These are phyloP conservation scores for Daldinia grandis DNA, from an alignment of 495 filamentous ascomycete genomes.

Conservation along the genomic window DNA sequence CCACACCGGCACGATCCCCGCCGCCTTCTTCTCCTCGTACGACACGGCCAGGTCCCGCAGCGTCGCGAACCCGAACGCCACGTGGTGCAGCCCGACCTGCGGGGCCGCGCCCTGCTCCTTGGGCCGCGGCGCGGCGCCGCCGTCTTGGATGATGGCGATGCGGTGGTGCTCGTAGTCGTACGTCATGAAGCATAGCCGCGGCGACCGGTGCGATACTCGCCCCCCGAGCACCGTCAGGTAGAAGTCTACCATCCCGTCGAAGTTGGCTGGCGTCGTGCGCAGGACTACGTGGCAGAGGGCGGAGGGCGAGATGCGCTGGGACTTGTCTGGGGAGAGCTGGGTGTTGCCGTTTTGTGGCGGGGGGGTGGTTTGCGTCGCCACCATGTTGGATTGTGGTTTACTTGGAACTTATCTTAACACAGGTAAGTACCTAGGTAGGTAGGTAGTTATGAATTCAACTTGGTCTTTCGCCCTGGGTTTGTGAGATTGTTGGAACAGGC, in stretches of 20 bases:
- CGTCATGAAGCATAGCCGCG: conserved; percentile 43
- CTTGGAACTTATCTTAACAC: neutral
- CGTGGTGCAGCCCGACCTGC: conserved; percentile 45
- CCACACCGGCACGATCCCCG: conserved; percentile 47
- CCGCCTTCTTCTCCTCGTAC: conserved; percentile 37
- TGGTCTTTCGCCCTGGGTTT: neutral
- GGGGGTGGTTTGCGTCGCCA: neutral
- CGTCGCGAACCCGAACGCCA: conserved; percentile 46
- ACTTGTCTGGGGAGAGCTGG: neutral
- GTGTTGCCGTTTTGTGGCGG: neutral
- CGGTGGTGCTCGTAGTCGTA: conserved; percentile 58
- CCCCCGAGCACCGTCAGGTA: conserved; percentile 21
- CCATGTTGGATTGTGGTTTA: neutral
- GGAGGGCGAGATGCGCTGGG: conserved; percentile 5
- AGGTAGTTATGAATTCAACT: no score
- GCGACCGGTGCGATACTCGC: conserved; percentile 13
- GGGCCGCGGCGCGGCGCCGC: neutral
- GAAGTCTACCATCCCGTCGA: conserved; percentile 11
- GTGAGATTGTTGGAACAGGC: neutral
- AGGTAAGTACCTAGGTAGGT: no score
- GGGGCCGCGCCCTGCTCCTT: neutral
- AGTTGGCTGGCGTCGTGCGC: conserved; percentile 13
- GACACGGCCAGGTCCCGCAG: conserved; percentile 40
- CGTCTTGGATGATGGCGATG: conserved; percentile 45
- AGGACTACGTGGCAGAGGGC: conserved; percentile 19